These are phyloP conservation scores for Clonostachys byssicola DNA, from an alignment of 2,329 filamentous ascomycete species.

Conservation along the genomic window DNA sequence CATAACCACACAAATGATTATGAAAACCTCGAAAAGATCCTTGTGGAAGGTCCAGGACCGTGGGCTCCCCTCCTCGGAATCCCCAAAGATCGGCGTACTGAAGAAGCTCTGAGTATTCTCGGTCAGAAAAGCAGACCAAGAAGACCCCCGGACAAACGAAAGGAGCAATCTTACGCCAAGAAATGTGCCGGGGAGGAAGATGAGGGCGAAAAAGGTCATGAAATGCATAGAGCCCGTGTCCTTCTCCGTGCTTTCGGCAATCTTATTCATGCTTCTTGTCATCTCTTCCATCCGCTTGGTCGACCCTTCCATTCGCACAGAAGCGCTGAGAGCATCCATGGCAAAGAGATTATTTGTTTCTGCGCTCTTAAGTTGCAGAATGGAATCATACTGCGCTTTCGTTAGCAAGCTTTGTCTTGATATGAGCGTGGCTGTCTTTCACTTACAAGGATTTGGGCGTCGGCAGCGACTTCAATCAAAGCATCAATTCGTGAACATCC, in stretches of 20 bases:
- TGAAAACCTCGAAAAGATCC: not conserved
- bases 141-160: not conserved
- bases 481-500: not conserved
- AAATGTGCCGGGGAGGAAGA: not conserved
- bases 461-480: not conserved
- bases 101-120: not conserved
- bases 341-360: not conserved
- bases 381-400: not conserved
- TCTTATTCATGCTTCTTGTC: not conserved
- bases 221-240: not conserved
- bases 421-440: not conserved
- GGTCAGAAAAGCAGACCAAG: not conserved
- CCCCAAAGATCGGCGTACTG: not conserved
- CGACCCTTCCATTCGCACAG: not conserved
- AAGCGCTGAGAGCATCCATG: not conserved
- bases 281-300: not conserved
- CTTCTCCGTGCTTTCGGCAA: not conserved
- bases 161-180: not conserved
- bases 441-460: not conserved
- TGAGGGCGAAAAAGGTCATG: conserved; percentile 1
- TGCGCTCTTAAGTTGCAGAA: not conserved
- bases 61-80: not conserved
- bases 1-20: not conserved
- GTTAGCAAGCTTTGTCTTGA: not conserved
- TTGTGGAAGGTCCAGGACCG: not conserved